These are phyloP conservation scores for Warburgia ugandensis DNA, from an alignment of 164 flowering plant genomes.

Conservation along the genomic window DNA sequence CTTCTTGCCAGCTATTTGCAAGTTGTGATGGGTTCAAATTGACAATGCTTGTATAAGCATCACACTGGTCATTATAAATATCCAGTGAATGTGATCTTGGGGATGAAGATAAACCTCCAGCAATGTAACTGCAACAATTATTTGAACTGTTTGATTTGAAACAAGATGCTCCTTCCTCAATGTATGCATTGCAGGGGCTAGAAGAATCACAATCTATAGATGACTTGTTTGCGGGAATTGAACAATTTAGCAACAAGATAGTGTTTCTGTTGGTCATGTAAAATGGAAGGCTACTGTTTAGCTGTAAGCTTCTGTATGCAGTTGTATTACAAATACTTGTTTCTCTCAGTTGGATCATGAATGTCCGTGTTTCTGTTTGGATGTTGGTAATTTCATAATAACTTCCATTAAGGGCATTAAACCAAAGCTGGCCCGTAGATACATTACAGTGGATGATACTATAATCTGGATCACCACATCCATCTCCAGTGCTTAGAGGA, in stretches of 20 bases:
- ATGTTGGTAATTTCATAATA: constrained; percentile 3
- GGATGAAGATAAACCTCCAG: background rate
- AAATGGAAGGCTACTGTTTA: background rate
- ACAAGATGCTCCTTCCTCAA: background rate
- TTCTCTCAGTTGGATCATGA: constrained; percentile 1
- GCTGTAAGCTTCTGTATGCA: background rate
- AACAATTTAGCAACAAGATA: background rate
- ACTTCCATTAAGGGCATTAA: constrained; percentile 1
- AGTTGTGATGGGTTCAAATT: background rate
- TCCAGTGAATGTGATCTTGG: background rate
- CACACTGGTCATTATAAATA: constrained; percentile 16
- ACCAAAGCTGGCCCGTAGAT: background rate
- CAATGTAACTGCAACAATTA: background rate
- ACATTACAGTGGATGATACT: background rate
- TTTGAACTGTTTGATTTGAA: background rate
- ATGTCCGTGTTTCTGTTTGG: constrained; percentile 1
- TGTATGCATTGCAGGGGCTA: background rate
- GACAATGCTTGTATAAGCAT: constrained; percentile 9
- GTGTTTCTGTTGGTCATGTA: constrained; percentile 3
- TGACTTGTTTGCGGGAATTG: background rate
- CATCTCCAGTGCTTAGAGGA: constrained; percentile 10
- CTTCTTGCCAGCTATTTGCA: constrained; percentile 8
- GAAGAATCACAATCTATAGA: background rate
- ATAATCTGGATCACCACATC: constrained; percentile 8
- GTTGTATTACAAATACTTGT: background rate